Base-by-base conservation (phyloP, 2,329 filamentous ascomycete genomes). In the Ceratocystis smalleyi region DNA sequence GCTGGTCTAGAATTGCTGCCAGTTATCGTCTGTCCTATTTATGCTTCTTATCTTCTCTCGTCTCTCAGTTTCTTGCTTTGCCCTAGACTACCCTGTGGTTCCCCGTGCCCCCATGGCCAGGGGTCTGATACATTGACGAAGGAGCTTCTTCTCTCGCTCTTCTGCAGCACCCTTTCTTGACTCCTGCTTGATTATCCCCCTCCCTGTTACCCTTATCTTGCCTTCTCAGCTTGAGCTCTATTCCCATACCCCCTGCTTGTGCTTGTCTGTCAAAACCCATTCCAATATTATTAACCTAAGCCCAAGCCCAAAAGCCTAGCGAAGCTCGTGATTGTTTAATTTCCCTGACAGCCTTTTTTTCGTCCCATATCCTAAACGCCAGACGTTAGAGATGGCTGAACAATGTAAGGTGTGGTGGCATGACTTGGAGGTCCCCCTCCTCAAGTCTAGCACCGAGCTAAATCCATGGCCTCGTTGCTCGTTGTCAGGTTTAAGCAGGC, bases 291-390 rank as follows among this genome's bases (percentile, higher is more conserved):
- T 12, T 40, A 19, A 49, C 22, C 43, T 10, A 19, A 19, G 43
- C 43, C 17, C 10, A 40, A 40, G 35, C 35, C 35, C 35, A 40
- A 15, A 15, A 49, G 47, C 19, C 47, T 24, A 40, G n/a, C 47
- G 22, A 49, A 49, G 47, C 19, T 30, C 27, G 57, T 43, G 22
- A 60, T 43, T 27, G 6, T 43, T 60, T 22, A 43, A 40, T 40
- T 60, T 43, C 22, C 32, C 40, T 43, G 32, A 12, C 57, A 27
- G 35, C 12, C 32, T 47, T 30, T 27, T 43, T 61, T 61, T 61
- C 59, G 43, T 61, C 59, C 59, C 59, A 61, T 61, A 61, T 67
- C 61, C 63, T 59, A 61, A 65, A 59, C 66, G 61, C 47, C 30
- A 54, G 61, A 62, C 51, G 43, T 61, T 35, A 24, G 22, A 43